phyloP scores from a whole-genome alignment of 139 green algal genomes.

The Volvox reticuliferus region DNA sequence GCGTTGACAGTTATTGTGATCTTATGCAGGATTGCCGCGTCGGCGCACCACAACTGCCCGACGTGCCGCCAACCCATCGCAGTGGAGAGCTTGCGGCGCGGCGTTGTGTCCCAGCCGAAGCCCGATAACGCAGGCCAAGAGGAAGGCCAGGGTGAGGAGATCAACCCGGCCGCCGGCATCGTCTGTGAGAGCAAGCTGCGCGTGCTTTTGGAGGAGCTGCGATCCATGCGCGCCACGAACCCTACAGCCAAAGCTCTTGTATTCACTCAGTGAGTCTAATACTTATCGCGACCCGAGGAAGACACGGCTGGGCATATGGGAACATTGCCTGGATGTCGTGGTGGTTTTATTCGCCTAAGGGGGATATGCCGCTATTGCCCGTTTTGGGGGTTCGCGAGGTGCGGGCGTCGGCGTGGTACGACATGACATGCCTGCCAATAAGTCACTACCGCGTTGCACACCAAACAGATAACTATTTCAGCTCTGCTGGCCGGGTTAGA shows the following conservation, averaged over 20 bases:
- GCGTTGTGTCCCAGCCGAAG: neutral
- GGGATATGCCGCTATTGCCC: too few species aligned
- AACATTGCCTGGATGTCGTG: too few species aligned
- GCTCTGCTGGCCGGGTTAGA: too few species aligned
- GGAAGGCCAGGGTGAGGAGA: neutral
- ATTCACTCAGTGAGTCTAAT: conserved; percentile 74
- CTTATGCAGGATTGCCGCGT: neutral
- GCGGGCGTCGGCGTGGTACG: too few species aligned
- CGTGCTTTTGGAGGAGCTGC: conserved; percentile 72
- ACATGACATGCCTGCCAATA: too few species aligned
- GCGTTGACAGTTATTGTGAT: neutral
- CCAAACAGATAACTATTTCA: too few species aligned
- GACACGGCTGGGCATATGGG: too few species aligned
- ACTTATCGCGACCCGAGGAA: too few species aligned
- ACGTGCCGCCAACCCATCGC: conserved; percentile 59
- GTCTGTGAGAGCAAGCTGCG: conserved; percentile 75
- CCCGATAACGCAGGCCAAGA: conserved; percentile 9
- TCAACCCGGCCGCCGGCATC: neutral
- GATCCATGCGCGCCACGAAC: conserved; percentile 71
- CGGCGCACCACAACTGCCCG: conserved; percentile 61
- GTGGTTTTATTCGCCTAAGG: too few species aligned
- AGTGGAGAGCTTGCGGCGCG: conserved; percentile 20
- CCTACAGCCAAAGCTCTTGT: conserved; percentile 79
- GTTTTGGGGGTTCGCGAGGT: too few species aligned
- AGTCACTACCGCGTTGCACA: too few species aligned